A percentile compares a stretch with the other conserved stretches of the same genome.
Conservation (phyloP, 2,329 filamentous ascomycete genomes). For the Xylaria digitata region DNA sequence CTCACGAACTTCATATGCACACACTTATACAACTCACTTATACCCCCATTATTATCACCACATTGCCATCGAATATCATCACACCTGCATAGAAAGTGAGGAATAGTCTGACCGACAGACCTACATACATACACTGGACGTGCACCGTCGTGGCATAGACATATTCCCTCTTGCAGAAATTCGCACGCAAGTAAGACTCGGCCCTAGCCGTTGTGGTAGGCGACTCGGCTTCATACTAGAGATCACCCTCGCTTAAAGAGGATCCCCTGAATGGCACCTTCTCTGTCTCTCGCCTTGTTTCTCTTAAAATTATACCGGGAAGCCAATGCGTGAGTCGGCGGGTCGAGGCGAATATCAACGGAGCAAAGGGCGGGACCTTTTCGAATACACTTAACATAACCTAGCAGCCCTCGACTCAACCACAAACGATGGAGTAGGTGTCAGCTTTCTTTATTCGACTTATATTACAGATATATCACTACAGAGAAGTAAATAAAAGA, state of each 20-base stretch:
- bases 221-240: conserved; percentile 24
- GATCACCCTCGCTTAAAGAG: conserved; percentile 27
- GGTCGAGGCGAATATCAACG: conserved; percentile 18
- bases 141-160: conserved; percentile 24
- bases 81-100: conserved; percentile 23
- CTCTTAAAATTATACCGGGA: conserved; percentile 8
- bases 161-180: conserved; percentile 31
- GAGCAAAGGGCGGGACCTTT: conserved; percentile 20
- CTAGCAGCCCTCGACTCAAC: conserved; percentile 3
- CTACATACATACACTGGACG: conserved; percentile 24
- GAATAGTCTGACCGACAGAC: conserved; percentile 16
- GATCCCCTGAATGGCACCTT: conserved; percentile 26
- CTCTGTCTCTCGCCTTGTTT: conserved; percentile 10
- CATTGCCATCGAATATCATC: conserved; percentile 8
- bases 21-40: conserved; percentile 22
- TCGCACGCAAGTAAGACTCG: conserved; percentile 38
- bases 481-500: neutral
- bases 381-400: conserved; percentile 22
- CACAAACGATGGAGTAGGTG: conserved; percentile 26
- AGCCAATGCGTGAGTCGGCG: conserved; percentile 30
- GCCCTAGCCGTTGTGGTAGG: conserved; percentile 25
- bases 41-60: conserved; percentile 16
- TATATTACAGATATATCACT: conserved; percentile 10
- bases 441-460: conserved; percentile 8
- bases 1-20: conserved; percentile 21